Evolutionary conservation across 2,329 filamentous ascomycete species (phyloP), one percentile per base, ranked within the genome.

Genomic region (Botrytis deweyae): DNA sequence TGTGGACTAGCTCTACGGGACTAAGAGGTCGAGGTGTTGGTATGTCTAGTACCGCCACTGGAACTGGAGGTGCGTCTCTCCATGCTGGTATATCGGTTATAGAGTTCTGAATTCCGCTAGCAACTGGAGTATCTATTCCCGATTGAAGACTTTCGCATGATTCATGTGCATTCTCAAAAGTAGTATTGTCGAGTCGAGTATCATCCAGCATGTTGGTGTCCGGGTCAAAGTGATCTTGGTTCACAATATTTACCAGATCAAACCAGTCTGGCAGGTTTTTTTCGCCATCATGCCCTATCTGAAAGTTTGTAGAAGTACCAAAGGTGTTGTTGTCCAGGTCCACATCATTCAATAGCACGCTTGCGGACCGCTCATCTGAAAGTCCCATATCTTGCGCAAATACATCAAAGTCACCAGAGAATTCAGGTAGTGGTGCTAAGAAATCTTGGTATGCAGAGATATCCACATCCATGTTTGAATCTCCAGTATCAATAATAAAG

Each of bases 31-130:
- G 70, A 36, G 55, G 52, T 29, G 22, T 42, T 61, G 63, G 61
- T 40, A 52, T 4, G 20, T 65, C 58, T 5, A 71, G 42, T 25
- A 59, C 38, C 25, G 29, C 33, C 12, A n/a, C n/a, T 18, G 52
- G 14, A 16, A 25, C 36, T 22, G 33, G 1, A 25, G 38, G 16
- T 20, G 44, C 9, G 4, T 59, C 46, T 67, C 36, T 42, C 70
- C 70, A 67, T 44, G 46, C 46, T 42, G 61, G 25, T n/a, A 72
- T 72, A 42, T 72, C 62, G 6, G 61, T 40, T 36, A 72, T 40
- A 44, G n/a, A 38, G 20, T 72, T 42, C 4, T 33, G 46, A 5
- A 18, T 33, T n/a, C 6, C 12, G 4, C 38, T n/a, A 33, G 8
- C 14, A n/a, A n/a, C 22, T 36, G 29, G 38, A 16, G 38, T n/a